Conservation (phyloP, 2,329 filamentous ascomycete species). For the Bipolaris cookei region DNA sequence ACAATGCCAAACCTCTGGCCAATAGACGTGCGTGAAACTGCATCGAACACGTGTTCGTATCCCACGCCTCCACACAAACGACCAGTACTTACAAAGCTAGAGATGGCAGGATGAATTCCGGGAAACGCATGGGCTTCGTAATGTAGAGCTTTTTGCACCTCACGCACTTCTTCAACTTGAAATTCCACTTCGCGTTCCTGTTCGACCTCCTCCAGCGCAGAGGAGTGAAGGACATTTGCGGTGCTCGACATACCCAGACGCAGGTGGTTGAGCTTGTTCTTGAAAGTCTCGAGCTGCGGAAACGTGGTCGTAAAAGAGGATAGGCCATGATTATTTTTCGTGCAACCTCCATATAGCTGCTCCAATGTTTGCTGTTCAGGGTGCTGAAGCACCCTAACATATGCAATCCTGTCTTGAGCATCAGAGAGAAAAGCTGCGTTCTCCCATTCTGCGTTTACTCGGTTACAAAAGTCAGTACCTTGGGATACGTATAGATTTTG, state of each 20-base stretch:
- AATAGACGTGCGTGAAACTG: conserved; percentile 48
- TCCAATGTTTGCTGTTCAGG: conserved; percentile 63
- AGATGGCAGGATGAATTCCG: conserved; percentile 56
- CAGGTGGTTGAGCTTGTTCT: conserved; percentile 47
- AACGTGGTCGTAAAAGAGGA: conserved; percentile 37
- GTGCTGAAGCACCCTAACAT: conserved; percentile 55
- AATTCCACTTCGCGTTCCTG: conserved; percentile 65
- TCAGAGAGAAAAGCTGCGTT: conserved; percentile 52
- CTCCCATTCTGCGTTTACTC: conserved; percentile 56
- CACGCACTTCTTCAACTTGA: conserved; percentile 62
- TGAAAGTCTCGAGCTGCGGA: conserved; percentile 31
- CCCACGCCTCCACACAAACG: conserved; percentile 42
- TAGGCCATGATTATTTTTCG: conserved; percentile 8
- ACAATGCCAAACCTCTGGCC: conserved; percentile 38
- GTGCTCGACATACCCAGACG: conserved; percentile 38
- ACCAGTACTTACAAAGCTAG: conserved; percentile 53
- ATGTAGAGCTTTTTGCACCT: conserved; percentile 56
- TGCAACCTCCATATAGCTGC: conserved; percentile 58
- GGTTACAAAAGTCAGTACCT: conserved; percentile 65
- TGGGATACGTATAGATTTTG: conserved; percentile 62
- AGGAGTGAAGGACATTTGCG: conserved; percentile 40
- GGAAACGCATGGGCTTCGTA: conserved; percentile 53
- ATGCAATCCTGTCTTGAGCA: conserved; percentile 43
- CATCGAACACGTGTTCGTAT: conserved; percentile 51
- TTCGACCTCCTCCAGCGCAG: conserved; percentile 63